Evolutionary conservation across 2,329 filamentous ascomycete genomes (phyloP).

Genomic region (Thelonectria olida): DNA sequence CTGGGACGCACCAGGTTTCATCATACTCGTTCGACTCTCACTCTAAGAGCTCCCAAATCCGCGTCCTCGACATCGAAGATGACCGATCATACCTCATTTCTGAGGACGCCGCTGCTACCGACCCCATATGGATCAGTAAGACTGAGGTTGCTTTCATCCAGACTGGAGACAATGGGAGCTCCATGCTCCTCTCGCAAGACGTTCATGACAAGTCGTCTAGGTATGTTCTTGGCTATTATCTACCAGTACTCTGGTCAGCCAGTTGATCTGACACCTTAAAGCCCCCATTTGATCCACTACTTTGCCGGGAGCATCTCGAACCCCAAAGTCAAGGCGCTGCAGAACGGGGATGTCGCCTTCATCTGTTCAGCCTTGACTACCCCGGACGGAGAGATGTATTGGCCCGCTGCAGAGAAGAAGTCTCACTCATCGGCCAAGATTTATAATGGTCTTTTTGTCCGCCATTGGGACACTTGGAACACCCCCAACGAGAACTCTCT

Average conservation of each 20-base stretch:
- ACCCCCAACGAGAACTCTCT: constrained; percentile 75
- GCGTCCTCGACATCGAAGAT: constrained; percentile 74
- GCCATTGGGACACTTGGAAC: constrained; percentile 85
- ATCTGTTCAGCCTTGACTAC: constrained; percentile 72
- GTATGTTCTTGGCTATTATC: constrained; percentile 43
- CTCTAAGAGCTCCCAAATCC: constrained; percentile 72
- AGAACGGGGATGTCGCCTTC: constrained; percentile 61
- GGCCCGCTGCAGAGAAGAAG: constrained; percentile 68
- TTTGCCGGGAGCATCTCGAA: constrained; percentile 67
- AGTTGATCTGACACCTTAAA: constrained; percentile 1
- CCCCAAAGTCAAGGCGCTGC: constrained; percentile 64
- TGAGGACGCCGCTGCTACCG: constrained; percentile 70
- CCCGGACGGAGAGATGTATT: constrained; percentile 74
- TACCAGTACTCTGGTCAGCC: neutral
- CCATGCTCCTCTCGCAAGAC: constrained; percentile 54
- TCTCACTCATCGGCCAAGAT: constrained; percentile 72
- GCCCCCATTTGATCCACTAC: constrained; percentile 53
- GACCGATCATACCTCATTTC: constrained; percentile 73
- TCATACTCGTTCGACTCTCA: constrained; percentile 85
- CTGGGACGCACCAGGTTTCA: constrained; percentile 57
- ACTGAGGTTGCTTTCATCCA: constrained; percentile 68
- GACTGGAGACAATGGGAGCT: constrained; percentile 56
- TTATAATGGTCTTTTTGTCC: constrained; percentile 79
- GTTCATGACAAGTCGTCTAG: constrained; percentile 46
- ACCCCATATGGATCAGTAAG: constrained; percentile 81